Base-by-base conservation (phyloP, 1,139 yeast genomes). In the Yamadazyma sp. region DNA sequence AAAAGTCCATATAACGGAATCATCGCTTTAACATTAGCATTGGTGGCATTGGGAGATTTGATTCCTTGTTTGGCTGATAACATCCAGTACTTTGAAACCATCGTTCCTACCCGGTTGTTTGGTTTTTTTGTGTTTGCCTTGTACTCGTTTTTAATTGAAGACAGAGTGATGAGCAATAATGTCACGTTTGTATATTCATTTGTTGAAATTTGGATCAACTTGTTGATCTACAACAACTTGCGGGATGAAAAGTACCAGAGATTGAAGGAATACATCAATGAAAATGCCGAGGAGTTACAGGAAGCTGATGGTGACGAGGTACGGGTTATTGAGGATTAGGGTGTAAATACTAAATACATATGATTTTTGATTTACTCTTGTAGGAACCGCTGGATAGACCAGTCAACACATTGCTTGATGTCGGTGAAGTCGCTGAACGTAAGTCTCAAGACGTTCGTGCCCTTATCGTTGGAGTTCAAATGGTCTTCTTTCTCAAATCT, bases 121-220 rank as follows among this genome's bases (percentile, higher is more conserved):
- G 48, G 72, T 4, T 80, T 71, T 53, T 86, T 89, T 53, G 54
- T 55, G 1, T 48, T 82, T 33, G 78, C 78, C 9, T 62, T 63
- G 10, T 71, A 64, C 49, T 47, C 71, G 28, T 75, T 72, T 56
- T 43, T 70, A 29, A 63, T 63, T 18, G 64, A 64, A 15, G 67
- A 70, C 38, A 57, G 71, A 12, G 61, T 64, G 26, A 39, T 82
- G 16, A 79, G 83, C 51, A 83, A 82, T 59, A 81, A 80, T 53
- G 66, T 80, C 33, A 75, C 82, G 2, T 80, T 83, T 46, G 67
- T 76, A 2, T 83, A 76, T 54, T 59, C 79, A n/a, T 82, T 83
- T 50, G 56, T 78, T 46, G 94, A 85, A 54, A 70, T 83, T 23
- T 84, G 90, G 90, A 64, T 80, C 52, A 81, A 82, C 50, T 80